Base-by-base conservation (phyloP, 148 eudicot genomes). In the Amaranthus hypochondriacus region DNA sequence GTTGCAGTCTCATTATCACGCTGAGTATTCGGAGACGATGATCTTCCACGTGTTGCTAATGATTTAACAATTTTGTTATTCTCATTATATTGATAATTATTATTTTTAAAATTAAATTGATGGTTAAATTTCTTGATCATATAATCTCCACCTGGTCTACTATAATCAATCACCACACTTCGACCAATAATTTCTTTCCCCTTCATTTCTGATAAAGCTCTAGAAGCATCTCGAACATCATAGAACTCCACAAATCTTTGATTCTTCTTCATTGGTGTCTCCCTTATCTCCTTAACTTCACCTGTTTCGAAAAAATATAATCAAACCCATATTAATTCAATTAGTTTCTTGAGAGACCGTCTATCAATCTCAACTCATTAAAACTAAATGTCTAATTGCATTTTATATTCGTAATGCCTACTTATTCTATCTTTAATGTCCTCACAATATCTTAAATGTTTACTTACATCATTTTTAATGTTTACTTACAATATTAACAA, bases 231-330 rank as follows among this genome's bases (percentile, higher is more conserved):
- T 54, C 98, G 66, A 3, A 87, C 78, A 75, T 94, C 98, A 72
- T 78, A 94, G 69, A 87, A 94, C 79, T 94, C 98, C 7, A 94
- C 85, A 64, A 94, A 94, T 39, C 83, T 84, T 71, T 92, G 93
- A 60, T 85, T 78, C 58, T 66, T 74, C 54, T 91, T 91, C 85
- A 76, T 68, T 48, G 98, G 98, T 12, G 96, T 91, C 66, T 86
- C 93, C 44, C 98, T 89, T 61, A 91, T 46, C 72, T 94, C 98
- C 85, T 85, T 88, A 66, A 94, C 88, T 52, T 78, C 76, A 6
- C 98, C 98, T 94, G 53, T 28, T 28, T 28, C 2, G 39, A 28
- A 28, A 28, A 28, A 28, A 28, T 2, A 7, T 9, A 13, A 7
- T 46, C 13, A 64, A 56, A 4, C 4, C 60, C 13, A 13, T 9